These are phyloP conservation scores for Fusarium sp. DNA, from an alignment of 2,329 filamentous ascomycete genomes.

Conservation along the genomic window DNA sequence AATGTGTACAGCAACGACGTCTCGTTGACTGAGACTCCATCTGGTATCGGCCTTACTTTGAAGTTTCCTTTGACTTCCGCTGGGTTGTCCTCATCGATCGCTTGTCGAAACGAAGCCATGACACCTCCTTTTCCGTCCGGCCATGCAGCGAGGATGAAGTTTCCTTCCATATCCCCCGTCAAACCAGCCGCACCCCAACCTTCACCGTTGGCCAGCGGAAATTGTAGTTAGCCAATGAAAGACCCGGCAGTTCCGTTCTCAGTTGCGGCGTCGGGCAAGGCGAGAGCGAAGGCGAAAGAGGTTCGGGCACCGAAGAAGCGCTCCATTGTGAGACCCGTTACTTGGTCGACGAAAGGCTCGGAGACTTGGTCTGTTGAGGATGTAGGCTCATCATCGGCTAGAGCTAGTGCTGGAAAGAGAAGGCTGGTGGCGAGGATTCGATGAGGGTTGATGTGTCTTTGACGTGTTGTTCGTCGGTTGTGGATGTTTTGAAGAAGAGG, in stretches of 20 bases:
- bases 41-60: conserved; percentile 3
- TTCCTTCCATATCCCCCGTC: conserved; percentile 13
- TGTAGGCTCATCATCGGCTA: conserved; percentile 6
- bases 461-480: neutral
- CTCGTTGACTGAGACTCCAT: conserved; percentile 2
- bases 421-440: neutral
- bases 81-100: conserved; percentile 7
- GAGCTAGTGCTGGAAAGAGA: neutral
- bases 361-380: neutral
- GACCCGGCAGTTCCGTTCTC: neutral
- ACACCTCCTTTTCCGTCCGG: conserved; percentile 11
- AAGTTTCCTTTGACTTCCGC: neutral
- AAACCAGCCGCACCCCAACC: conserved; percentile 12
- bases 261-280: neutral
- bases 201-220: neutral
- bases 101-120: conserved; percentile 13
- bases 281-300: neutral
- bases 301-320: neutral
- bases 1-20: neutral
- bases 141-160: conserved; percentile 10
- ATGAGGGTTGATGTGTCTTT: conserved; percentile 2
- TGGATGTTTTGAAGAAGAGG: neutral
- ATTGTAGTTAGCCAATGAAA: conserved; percentile 1
- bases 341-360: neutral
- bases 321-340: conserved; percentile 20